A percentile compares a stretch with the other conserved stretches of the same genome.
Evolutionary conservation across 2,329 filamentous ascomycete species (phyloP).

Genomic region (Epichloe bromicola): DNA sequence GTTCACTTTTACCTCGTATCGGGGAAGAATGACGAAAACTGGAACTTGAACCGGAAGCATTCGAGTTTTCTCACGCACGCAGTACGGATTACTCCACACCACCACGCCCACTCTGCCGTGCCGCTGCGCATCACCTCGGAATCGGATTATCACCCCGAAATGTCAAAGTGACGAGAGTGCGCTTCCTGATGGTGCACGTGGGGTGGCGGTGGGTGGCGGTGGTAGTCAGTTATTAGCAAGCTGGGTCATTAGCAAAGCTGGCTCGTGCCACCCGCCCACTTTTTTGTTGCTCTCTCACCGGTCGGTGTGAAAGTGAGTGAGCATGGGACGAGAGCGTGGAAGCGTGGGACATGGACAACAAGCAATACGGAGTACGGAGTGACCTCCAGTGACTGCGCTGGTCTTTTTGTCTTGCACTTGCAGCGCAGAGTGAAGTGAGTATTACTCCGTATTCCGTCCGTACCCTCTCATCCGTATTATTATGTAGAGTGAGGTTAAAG

Average conservation of each 20-base stretch:
- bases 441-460: too few species aligned
- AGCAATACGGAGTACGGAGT: too few species aligned
- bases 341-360: background rate
- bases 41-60: background rate
- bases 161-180: background rate
- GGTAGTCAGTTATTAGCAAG: too few species aligned
- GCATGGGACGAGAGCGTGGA: background rate
- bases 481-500: too few species aligned
- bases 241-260: background rate
- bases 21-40: background rate
- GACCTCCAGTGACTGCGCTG: too few species aligned
- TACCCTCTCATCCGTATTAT: too few species aligned
- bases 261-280: conserved; percentile 1
- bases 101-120: background rate
- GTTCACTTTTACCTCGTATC: too few species aligned
- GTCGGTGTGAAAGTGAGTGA: background rate
- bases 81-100: background rate
- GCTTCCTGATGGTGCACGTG: background rate
- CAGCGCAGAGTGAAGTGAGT: too few species aligned
- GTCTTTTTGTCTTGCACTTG: too few species aligned
- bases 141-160: background rate
- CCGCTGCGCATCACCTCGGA: background rate
- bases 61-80: background rate
- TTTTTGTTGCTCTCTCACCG: background rate
- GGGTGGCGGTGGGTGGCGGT: background rate